phyloP scores from a whole-genome alignment of 192 early-diverging fungal species.

The Dissophora globulifera region DNA sequence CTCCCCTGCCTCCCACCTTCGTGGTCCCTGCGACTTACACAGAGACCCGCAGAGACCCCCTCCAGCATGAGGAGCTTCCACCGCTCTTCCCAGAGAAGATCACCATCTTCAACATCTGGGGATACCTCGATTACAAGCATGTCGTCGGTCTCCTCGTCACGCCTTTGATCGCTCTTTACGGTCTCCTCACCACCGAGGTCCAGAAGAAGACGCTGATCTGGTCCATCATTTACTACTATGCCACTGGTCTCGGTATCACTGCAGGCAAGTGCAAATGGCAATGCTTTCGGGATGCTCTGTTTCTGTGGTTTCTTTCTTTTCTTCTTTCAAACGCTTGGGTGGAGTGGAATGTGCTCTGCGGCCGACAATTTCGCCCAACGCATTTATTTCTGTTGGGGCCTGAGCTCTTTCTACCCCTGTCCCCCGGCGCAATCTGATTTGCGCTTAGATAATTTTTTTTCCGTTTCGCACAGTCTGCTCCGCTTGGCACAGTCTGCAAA shows the following conservation, averaged over 20 bases:
- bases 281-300: too few relatives aligned
- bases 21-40: slow-evolving; percentile 42
- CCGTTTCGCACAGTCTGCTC: not conserved
- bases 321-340: not conserved
- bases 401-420: not conserved
- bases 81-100: slow-evolving; percentile 55
- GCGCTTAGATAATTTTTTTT: slow-evolving; percentile 2
- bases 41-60: slow-evolving; percentile 40
- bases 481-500: not conserved
- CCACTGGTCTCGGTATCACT: slow-evolving; percentile 90
- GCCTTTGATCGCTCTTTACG: slow-evolving; percentile 86
- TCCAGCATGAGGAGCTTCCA: slow-evolving; percentile 34
- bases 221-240: slow-evolving; percentile 75
- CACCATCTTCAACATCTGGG: slow-evolving; percentile 63
- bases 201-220: slow-evolving; percentile 76
- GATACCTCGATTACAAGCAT: slow-evolving; percentile 78
- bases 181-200: slow-evolving; percentile 76
- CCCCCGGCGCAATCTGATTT: not conserved
- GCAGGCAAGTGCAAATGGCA: slow-evolving; percentile 70
- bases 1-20: slow-evolving; percentile 51
- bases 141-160: slow-evolving; percentile 69
- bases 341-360: not conserved
- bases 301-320: not conserved
- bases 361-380: not conserved
- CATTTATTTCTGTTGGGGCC: slow-evolving; percentile 12